Evolutionary conservation across 2,329 filamentous ascomycete species (phyloP).

Genomic region (Colletotrichum gloeosporioides): DNA sequence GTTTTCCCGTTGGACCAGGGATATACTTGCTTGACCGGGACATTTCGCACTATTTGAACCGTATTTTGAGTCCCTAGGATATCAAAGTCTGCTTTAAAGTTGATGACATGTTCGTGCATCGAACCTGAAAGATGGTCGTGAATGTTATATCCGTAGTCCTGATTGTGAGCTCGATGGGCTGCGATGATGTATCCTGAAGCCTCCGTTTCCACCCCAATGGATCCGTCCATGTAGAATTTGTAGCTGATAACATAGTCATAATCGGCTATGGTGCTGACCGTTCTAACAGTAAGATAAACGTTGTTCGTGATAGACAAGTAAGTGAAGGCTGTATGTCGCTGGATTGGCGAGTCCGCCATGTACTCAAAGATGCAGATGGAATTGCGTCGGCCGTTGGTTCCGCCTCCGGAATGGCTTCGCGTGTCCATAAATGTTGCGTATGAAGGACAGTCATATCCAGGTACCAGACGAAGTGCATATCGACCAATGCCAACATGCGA

Average conservation of each 20-base stretch:
- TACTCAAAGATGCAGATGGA: conserved; percentile 63
- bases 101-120: conserved; percentile 62
- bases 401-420: conserved; percentile 47
- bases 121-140: conserved; percentile 51
- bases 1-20: conserved; percentile 52
- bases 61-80: conserved; percentile 53
- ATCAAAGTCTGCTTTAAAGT: conserved; percentile 61
- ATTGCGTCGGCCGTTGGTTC: conserved; percentile 48
- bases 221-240: conserved; percentile 56
- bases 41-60: conserved; percentile 39
- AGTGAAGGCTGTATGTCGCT: conserved; percentile 47
- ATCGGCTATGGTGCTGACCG: conserved; percentile 57
- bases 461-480: conserved; percentile 48
- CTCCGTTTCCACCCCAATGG: conserved; percentile 54
- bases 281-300: conserved; percentile 48
- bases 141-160: conserved; percentile 55
- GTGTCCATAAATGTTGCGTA: conserved; percentile 56
- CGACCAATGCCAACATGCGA: conserved; percentile 52
- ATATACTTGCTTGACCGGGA: conserved; percentile 39
- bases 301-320: conserved; percentile 53
- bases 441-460: conserved; percentile 57
- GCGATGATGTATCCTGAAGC: conserved; percentile 61
- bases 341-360: conserved; percentile 52
- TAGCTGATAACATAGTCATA: conserved; percentile 59
- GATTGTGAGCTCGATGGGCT: conserved; percentile 49